These are phyloP conservation scores for Cephaloascus albidus DNA, from an alignment of 805 yeast genomes.

Conservation along the genomic window DNA sequence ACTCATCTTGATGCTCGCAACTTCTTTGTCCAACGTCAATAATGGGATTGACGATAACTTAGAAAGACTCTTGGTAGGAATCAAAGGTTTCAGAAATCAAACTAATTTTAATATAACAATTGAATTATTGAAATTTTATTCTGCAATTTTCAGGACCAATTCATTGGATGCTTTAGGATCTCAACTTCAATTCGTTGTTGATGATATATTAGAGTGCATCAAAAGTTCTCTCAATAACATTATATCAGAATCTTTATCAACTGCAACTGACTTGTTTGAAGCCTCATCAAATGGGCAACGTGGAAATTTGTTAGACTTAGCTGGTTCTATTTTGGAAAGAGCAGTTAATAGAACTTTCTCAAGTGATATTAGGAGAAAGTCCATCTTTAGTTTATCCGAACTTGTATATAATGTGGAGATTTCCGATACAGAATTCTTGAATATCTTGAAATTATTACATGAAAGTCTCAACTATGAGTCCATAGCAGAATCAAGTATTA, in stretches of 20 bases:
- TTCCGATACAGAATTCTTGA: background rate
- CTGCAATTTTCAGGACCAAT: conserved; percentile 19
- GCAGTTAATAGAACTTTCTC: conserved; percentile 18
- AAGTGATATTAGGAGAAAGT: conserved; percentile 17
- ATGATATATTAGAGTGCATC: conserved; percentile 17
- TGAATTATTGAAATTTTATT: conserved; percentile 22
- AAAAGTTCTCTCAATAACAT: conserved; percentile 23
- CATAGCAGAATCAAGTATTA: background rate
- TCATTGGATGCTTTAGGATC: conserved; percentile 18
- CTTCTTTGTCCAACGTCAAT: conserved; percentile 13
- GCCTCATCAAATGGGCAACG: conserved; percentile 1
- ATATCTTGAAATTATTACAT: background rate
- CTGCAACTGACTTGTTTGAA: conserved; percentile 12
- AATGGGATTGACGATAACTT: conserved; percentile 7
- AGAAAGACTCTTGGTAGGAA: conserved; percentile 6
- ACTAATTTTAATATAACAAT: conserved; percentile 12
- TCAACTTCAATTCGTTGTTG: conserved; percentile 12
- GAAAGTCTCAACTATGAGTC: background rate
- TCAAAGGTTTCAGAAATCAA: conserved; percentile 11
- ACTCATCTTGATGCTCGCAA: conserved; percentile 11
- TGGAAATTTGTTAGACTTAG: conserved; percentile 5
- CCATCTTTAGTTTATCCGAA: conserved; percentile 5
- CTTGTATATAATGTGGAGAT: background rate
- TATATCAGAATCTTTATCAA: conserved; percentile 19
- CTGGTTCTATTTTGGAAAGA: conserved; percentile 9